Evolutionary conservation across 768 basidiomycete species (phyloP), one percentile per base, ranked within the genome.

Genomic region (Wakefieldia striispora): DNA sequence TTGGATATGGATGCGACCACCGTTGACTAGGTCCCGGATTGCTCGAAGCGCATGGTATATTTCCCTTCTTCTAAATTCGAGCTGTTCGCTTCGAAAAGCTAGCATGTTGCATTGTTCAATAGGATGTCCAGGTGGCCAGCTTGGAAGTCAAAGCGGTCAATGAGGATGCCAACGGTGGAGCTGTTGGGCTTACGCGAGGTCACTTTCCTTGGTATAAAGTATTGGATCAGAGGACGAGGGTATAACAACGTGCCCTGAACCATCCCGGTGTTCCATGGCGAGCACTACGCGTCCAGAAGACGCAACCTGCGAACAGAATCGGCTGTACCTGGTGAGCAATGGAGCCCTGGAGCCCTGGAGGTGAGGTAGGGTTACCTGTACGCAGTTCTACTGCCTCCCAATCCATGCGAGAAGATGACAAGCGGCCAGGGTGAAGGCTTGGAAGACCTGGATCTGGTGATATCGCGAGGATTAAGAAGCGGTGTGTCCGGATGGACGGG

Each of bases 241-340:
- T 39, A 75, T 66, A 51, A 72, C 76, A 4, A 70, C 76, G 0
- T 83, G 82, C 3, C 79, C 84, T 4, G 86, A 85, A 1, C 91
- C 91, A 63, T 95, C 93, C 10, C 85, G 77, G 63, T 94, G 92
- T 61, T 94, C 89, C 20, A 94, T 61, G 6, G 89, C 85, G 38
- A 91, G 74, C 3, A 95, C 91, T 5, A 94, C 82, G 51, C 79
- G 84, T 2, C 93, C 93, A 33, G 84, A 75, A 4, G 87, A 80
- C 4, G 92, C 93, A 19, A 94, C 64, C 20, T 79, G 76, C 3
- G 78, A 73, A 61, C 90, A 92, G 50, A 87, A 65, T 64, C 90
- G 86, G 51, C 86, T 85, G 44, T 45, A 21, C 9, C 33, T 21
- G 17, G 31, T 54, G 12, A 50, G 27, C 45, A 37, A 45, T 19